Evolutionary conservation across 306 rosid species (phyloP).

Genomic region (Cicer yamashitae): DNA sequence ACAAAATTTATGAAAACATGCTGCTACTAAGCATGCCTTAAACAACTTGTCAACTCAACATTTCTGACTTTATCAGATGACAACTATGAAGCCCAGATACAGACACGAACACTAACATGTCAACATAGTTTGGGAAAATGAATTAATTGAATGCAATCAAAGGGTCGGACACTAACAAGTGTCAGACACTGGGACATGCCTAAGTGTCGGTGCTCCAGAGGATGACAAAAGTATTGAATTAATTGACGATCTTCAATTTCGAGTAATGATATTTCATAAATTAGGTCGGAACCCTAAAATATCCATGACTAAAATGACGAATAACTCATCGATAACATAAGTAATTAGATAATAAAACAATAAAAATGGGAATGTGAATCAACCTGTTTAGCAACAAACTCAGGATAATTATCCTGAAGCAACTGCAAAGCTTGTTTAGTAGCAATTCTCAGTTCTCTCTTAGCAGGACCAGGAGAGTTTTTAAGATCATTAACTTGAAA

Average conservation of each 20-base stretch:
- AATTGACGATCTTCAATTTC: background rate
- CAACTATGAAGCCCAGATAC: no score
- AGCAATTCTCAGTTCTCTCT: conserved; percentile 76
- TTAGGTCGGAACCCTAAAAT: background rate
- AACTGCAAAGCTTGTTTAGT: conserved; percentile 85
- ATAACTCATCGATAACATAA: background rate
- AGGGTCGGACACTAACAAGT: no score
- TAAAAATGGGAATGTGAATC: background rate
- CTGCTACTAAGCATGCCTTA: background rate
- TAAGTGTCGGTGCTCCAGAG: no score
- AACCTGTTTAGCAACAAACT: conserved; percentile 93
- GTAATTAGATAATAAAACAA: background rate
- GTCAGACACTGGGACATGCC: no score
- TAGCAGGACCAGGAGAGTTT: conserved; percentile 83
- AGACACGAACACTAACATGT: no score
- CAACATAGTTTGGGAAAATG: no score
- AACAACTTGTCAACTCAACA: background rate
- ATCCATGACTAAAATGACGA: background rate
- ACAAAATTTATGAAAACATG: background rate
- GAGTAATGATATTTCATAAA: background rate
- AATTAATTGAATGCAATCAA: no score
- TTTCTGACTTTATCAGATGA: background rate
- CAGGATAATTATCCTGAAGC: conserved; percentile 96
- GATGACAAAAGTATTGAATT: background rate
- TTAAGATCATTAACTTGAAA: conserved; percentile 88